These are phyloP conservation scores for Elsinoe batatas DNA, from an alignment of 2,329 filamentous ascomycete genomes.

Conservation along the genomic window DNA sequence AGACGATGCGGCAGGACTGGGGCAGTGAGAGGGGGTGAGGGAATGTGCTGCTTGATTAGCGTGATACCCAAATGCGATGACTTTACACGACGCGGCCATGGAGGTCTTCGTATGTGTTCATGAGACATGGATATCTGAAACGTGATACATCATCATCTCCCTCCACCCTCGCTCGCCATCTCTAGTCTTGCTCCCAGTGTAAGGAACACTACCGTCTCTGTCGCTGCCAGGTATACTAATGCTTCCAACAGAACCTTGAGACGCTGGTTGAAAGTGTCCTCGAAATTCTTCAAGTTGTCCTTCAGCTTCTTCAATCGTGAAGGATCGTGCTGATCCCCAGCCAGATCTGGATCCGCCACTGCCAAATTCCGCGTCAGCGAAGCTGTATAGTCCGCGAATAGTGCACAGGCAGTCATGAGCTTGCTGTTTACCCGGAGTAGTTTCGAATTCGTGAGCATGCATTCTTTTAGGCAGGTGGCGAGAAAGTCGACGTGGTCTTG, in stretches of 20 bases:
- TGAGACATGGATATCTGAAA: neutral
- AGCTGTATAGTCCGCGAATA: constrained; percentile 84
- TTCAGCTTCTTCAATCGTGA: constrained; percentile 63
- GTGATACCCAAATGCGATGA: too few relatives aligned
- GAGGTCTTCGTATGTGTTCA: neutral
- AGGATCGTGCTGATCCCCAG: constrained; percentile 41
- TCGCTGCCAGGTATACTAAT: constrained; percentile 93
- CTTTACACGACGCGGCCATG: too few relatives aligned
- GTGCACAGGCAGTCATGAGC: constrained; percentile 87
- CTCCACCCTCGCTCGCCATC: constrained; percentile 62
- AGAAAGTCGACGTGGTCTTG: constrained; percentile 97
- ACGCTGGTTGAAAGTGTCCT: constrained; percentile 84
- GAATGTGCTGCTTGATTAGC: too few relatives aligned
- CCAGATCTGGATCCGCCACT: constrained; percentile 70
- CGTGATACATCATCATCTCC: constrained; percentile 8
- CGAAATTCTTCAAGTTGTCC: constrained; percentile 83
- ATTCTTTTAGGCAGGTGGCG: constrained; percentile 95
- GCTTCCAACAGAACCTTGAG: constrained; percentile 89
- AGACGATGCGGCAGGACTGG: too few relatives aligned
- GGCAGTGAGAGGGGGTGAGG: too few relatives aligned
- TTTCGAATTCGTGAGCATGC: constrained; percentile 97
- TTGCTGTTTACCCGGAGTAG: constrained; percentile 92
- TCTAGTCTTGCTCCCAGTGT: constrained; percentile 76
- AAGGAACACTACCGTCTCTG: constrained; percentile 87
- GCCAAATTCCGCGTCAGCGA: constrained; percentile 78